Evolutionary conservation across 202 grass and related monocot genomes (phyloP).

Genomic region (Cymbopogon flexuosus): DNA sequence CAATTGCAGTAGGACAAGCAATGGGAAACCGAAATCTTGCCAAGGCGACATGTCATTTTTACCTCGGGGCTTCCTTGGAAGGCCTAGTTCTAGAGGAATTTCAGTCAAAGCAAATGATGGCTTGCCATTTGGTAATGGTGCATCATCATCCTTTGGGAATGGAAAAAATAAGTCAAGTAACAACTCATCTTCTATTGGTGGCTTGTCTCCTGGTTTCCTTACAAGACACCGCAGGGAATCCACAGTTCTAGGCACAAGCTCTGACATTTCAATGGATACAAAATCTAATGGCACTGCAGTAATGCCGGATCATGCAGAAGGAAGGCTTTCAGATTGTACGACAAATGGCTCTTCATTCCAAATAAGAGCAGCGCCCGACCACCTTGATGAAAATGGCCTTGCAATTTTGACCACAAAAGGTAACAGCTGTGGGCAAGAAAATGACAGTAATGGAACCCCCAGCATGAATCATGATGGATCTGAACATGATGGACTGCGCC

Average conservation of each 20-base stretch:
- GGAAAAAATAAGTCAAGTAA: slow-evolving; percentile 26
- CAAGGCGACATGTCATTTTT: slow-evolving; percentile 43
- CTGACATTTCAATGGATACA: slow-evolving; percentile 22
- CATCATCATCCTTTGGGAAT: slow-evolving; percentile 36
- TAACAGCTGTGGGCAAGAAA: slow-evolving; percentile 30
- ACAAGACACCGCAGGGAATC: slow-evolving; percentile 27
- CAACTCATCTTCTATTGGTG: slow-evolving; percentile 15
- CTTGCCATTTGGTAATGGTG: slow-evolving; percentile 25
- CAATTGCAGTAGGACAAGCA: slow-evolving; percentile 23
- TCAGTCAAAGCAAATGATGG: slow-evolving; percentile 27
- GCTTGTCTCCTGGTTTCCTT: slow-evolving; percentile 30
- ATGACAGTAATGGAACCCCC: slow-evolving; percentile 11
- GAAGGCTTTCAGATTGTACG: slow-evolving; percentile 18
- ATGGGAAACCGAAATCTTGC: slow-evolving; percentile 28
- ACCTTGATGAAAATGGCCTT: slow-evolving; percentile 35
- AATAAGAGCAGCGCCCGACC: not conserved
- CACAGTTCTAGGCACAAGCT: not conserved
- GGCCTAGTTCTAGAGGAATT: slow-evolving; percentile 21
- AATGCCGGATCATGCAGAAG: slow-evolving; percentile 18
- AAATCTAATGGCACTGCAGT: slow-evolving; percentile 7
- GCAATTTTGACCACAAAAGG: slow-evolving; percentile 1
- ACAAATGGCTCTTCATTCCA: slow-evolving; percentile 9
- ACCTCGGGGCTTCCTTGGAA: slow-evolving; percentile 33
- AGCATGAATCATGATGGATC: slow-evolving; percentile 3
- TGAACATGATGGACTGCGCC: slow-evolving; percentile 36